Conservation (phyloP, 2,329 filamentous ascomycete species). For the Salinomyces thailandicus region DNA sequence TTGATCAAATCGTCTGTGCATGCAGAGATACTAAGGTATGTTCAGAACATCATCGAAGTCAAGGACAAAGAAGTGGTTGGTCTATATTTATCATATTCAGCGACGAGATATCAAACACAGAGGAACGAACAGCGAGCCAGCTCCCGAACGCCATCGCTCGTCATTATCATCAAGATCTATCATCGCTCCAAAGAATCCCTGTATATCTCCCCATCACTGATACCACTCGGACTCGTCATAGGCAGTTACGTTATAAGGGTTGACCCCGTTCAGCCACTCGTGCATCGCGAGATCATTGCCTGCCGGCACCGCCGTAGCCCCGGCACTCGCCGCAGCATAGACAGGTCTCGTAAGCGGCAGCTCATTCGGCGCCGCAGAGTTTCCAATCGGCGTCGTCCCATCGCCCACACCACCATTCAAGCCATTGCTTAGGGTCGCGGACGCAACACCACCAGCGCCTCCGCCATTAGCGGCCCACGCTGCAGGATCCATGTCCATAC, state of each 20-base stretch:
- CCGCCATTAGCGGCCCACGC: constrained; percentile 7
- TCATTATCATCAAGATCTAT: too few relatives aligned
- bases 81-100: too few relatives aligned
- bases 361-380: not conserved
- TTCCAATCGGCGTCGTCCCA: not conserved
- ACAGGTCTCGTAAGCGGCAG: not conserved
- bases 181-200: too few relatives aligned
- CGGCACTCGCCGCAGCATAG: not conserved
- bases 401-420: not conserved
- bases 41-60: too few relatives aligned
- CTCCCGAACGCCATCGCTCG: too few relatives aligned
- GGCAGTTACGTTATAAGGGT: constrained; percentile 18
- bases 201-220: constrained; percentile 19
- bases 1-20: too few relatives aligned
- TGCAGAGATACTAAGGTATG: too few relatives aligned
- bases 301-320: not conserved
- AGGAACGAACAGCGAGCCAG: too few relatives aligned
- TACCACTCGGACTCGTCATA: constrained; percentile 35
- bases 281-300: constrained; percentile 8
- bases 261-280: constrained; percentile 19
- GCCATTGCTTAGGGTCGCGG: not conserved
- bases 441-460: constrained; percentile 2
- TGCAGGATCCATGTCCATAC: constrained; percentile 12
- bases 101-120: too few relatives aligned
- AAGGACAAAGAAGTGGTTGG: too few relatives aligned